Evolutionary conservation across 768 basidiomycete genomes (phyloP).

Genomic region (Hericium alpestre): DNA sequence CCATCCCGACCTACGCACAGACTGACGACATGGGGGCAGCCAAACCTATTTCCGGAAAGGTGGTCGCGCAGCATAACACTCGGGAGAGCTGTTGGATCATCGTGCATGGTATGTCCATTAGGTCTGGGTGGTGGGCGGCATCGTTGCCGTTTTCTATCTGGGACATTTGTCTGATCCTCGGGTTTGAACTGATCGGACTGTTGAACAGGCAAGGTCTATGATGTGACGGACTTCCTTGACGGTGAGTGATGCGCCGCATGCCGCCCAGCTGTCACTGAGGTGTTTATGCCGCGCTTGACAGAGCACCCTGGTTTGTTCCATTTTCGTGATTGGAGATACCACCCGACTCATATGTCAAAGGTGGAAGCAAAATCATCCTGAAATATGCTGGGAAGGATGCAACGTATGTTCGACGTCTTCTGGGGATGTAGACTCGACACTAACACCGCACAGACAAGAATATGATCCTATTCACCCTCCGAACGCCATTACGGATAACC

Average conservation of each 20-base stretch:
- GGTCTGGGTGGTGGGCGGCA: neutral
- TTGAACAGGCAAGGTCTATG: constrained; percentile 23
- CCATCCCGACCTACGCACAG: too few relatives aligned
- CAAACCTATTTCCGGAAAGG: neutral
- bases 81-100: constrained; percentile 1
- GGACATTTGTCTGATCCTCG: neutral
- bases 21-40: too few relatives aligned
- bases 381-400: constrained; percentile 46
- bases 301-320: constrained; percentile 1
- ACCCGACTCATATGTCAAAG: constrained; percentile 6
- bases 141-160: neutral
- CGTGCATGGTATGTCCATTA: neutral
- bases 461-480: constrained; percentile 87
- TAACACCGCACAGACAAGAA: constrained; percentile 26
- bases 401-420: constrained; percentile 12
- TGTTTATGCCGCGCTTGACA: neutral
- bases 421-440: neutral
- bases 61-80: neutral
- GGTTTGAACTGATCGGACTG: too few relatives aligned
- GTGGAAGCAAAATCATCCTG: constrained; percentile 39
- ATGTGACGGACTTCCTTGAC: constrained; percentile 30
- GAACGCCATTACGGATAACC: constrained; percentile 61
- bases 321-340: too few relatives aligned
- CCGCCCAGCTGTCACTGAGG: neutral
- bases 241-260: constrained; percentile 12